phyloP scores from a whole-genome alignment of 2,329 filamentous ascomycete genomes.

The Calonectria honghensis region DNA sequence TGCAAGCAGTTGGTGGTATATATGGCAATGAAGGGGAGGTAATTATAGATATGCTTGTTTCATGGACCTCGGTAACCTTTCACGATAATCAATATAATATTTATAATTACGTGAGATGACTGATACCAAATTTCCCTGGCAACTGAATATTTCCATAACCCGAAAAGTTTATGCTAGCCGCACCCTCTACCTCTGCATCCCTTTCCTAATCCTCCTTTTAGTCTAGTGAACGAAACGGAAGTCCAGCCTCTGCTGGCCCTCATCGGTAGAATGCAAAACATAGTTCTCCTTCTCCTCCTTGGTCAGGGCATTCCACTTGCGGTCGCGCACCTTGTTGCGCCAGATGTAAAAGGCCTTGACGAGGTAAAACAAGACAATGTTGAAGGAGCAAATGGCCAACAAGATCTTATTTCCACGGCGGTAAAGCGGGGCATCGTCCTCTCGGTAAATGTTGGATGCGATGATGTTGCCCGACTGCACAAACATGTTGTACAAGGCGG shows the following conservation, averaged over 20 bases:
- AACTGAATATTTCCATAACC: background rate
- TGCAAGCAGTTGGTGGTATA: background rate
- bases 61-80: background rate
- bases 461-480: slow-evolving; percentile 67
- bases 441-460: slow-evolving; percentile 64
- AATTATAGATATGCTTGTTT: background rate
- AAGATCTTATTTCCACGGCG: slow-evolving; percentile 69
- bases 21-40: background rate
- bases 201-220: background rate
- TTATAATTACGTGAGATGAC: background rate
- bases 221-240: slow-evolving; percentile 70
- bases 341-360: slow-evolving; percentile 69
- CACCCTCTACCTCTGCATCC: background rate
- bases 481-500: slow-evolving; percentile 77
- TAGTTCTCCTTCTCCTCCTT: slow-evolving; percentile 69
- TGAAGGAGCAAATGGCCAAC: slow-evolving; percentile 67
- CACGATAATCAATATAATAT: background rate
- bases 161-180: background rate
- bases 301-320: slow-evolving; percentile 65
- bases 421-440: slow-evolving; percentile 74
- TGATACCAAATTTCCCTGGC: background rate
- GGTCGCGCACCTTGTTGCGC: slow-evolving; percentile 66
- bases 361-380: slow-evolving; percentile 66
- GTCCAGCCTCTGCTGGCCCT: slow-evolving; percentile 73
- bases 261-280: slow-evolving; percentile 68